A percentile compares a stretch with the other conserved stretches of the same genome.
Conservation (phyloP, 2,329 filamentous ascomycete species). For the Huntiella bhutanensis region DNA sequence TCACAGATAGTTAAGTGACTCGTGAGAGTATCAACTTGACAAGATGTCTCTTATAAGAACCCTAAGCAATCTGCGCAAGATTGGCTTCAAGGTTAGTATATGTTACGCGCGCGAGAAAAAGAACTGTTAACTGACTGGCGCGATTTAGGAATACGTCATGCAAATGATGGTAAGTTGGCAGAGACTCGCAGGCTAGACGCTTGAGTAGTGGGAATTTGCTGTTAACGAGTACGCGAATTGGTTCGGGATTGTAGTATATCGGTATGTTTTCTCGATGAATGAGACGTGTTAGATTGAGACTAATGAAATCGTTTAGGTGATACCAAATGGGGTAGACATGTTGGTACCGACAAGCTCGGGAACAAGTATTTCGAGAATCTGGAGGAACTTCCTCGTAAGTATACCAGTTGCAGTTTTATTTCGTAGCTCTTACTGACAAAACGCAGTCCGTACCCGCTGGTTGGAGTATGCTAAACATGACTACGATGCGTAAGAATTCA, state of each 20-base stretch:
- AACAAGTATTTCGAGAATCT: slow-evolving; percentile 97
- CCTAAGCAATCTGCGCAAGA: slow-evolving; percentile 65
- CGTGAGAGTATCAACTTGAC: slow-evolving; percentile 11
- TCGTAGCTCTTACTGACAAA: neutral
- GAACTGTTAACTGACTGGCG: slow-evolving; percentile 5
- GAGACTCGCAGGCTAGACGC: neutral
- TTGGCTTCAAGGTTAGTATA: slow-evolving; percentile 61
- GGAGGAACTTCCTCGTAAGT: slow-evolving; percentile 76
- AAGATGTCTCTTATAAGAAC: slow-evolving; percentile 83
- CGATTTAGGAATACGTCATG: slow-evolving; percentile 59
- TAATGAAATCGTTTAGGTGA: slow-evolving; percentile 43
- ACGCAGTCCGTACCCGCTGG: slow-evolving; percentile 78
- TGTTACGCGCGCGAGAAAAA: neutral
- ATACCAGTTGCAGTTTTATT: neutral
- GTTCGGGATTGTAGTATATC: neutral
- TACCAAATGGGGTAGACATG: slow-evolving; percentile 78
- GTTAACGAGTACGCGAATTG: neutral
- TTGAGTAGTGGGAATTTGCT: neutral
- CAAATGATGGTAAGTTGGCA: slow-evolving; percentile 62
- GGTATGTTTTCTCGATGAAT: neutral
- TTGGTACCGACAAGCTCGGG: slow-evolving; percentile 74
- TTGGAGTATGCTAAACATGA: slow-evolving; percentile 88
- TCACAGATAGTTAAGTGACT: too few relatives aligned
- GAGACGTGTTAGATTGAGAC: neutral
- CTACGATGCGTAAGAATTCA: slow-evolving; percentile 36